Evolutionary conservation across 108 stramenopile genomes (phyloP).

Genomic region (Skeletonema marinoi): DNA sequence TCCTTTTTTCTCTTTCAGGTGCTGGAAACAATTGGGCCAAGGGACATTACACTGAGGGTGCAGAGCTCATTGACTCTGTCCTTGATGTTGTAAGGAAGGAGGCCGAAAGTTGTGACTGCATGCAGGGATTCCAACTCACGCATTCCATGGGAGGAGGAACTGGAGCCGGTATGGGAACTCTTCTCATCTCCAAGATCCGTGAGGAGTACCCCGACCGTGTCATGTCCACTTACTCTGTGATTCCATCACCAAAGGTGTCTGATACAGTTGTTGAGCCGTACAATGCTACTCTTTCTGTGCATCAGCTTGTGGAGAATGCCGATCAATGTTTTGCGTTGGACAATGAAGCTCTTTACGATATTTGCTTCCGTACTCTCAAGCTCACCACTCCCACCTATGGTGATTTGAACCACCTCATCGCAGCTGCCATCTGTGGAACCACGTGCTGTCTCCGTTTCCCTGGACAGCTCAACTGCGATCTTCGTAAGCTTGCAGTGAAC

Average conservation of each 20-base stretch:
- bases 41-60: constrained; percentile 97
- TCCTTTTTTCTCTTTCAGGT: constrained; percentile 19
- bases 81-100: constrained; percentile 96
- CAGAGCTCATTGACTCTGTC: constrained; percentile 93
- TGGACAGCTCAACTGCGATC: constrained; percentile 98
- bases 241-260: constrained; percentile 96
- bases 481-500: constrained; percentile 98
- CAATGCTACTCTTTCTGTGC: constrained; percentile 97
- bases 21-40: constrained; percentile 96
- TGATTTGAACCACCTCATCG: constrained; percentile 95
- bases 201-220: constrained; percentile 96
- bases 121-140: constrained; percentile 91
- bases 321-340: constrained; percentile 96
- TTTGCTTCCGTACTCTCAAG: constrained; percentile 94
- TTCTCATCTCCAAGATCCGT: constrained; percentile 94
- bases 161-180: constrained; percentile 93
- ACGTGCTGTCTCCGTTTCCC: constrained; percentile 98
- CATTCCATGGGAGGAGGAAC: constrained; percentile 95
- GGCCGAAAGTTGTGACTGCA: constrained; percentile 88
- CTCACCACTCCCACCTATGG: constrained; percentile 90
- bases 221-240: constrained; percentile 90
- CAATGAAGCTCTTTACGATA: constrained; percentile 97
- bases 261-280: constrained; percentile 97
- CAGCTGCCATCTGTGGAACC: constrained; percentile 92
- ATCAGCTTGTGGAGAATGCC: constrained; percentile 97